A percentile compares a stretch with the other conserved stretches of the same genome.
These are phyloP conservation scores for Fraxinus albicans DNA, from an alignment of 305 asterid species.

Conservation along the genomic window DNA sequence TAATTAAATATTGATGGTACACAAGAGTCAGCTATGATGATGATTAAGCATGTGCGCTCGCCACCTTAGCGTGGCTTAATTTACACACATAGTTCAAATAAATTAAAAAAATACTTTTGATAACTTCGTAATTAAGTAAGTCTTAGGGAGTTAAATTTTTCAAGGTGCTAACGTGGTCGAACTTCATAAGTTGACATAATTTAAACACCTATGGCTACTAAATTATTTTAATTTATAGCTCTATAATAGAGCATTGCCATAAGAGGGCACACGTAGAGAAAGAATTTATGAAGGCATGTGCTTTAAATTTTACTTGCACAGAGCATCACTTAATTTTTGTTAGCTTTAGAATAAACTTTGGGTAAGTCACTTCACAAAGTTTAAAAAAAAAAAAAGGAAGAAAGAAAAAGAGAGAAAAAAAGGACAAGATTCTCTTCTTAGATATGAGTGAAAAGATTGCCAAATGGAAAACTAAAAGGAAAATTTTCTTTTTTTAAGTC, in stretches of 20 bases:
- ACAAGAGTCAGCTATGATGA: background rate
- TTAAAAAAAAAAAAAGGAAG: background rate
- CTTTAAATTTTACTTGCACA: background rate
- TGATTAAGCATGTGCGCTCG: background rate
- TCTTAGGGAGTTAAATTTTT: background rate
- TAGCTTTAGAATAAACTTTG: background rate
- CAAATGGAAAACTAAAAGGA: background rate
- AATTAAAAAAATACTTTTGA: too few relatives aligned
- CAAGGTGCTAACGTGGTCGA: background rate
- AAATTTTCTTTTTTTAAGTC: too few relatives aligned
- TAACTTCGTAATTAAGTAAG: too few relatives aligned
- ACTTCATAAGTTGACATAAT: background rate
- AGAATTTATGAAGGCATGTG: conserved; percentile 15
- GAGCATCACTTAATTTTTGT: background rate
- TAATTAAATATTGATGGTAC: background rate
- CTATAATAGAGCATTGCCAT: background rate
- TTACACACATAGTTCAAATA: background rate
- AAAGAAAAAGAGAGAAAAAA: background rate
- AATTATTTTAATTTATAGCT: background rate
- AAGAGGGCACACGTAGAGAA: background rate
- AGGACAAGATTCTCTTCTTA: background rate
- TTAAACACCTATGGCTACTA: background rate
- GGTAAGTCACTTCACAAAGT: background rate
- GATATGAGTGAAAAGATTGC: background rate
- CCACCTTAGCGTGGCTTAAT: background rate